These are phyloP conservation scores for Suhomyces coccinellae DNA, from an alignment of 1,139 yeast species.

Conservation along the genomic window DNA sequence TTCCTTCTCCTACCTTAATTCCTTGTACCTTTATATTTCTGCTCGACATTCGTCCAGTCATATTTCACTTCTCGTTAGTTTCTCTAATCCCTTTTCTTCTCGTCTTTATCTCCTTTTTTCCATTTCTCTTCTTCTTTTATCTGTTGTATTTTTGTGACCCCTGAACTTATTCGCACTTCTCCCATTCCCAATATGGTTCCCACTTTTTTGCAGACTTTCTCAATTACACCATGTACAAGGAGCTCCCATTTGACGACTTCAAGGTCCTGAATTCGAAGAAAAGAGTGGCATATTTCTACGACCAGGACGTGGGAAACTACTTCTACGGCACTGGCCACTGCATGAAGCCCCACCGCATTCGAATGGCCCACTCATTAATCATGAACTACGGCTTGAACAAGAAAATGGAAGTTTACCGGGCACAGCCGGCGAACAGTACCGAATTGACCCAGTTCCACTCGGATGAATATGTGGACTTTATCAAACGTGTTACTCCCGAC, in stretches of 20 bases:
- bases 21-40: too few species aligned
- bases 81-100: too few species aligned
- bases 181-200: background rate
- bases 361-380: conserved; percentile 96
- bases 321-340: conserved; percentile 99
- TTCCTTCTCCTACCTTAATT: too few species aligned
- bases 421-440: conserved; percentile 95
- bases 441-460: conserved; percentile 99
- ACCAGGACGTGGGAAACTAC: conserved; percentile 91
- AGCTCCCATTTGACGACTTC: conserved; percentile 49
- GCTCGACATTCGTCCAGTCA: too few species aligned
- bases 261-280: conserved; percentile 40
- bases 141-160: background rate
- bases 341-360: conserved; percentile 96
- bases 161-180: background rate
- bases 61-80: too few species aligned
- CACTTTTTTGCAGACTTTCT: conserved; percentile 1
- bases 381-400: conserved; percentile 97
- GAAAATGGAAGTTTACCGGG: conserved; percentile 94
- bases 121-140: background rate
- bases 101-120: too few species aligned
- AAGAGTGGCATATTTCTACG: conserved; percentile 50
- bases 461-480: conserved; percentile 92
- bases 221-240: conserved; percentile 34
- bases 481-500: conserved; percentile 92